phyloP scores from a whole-genome alignment of 2,329 filamentous ascomycete genomes.

The Cladobotryum mycophilum region DNA sequence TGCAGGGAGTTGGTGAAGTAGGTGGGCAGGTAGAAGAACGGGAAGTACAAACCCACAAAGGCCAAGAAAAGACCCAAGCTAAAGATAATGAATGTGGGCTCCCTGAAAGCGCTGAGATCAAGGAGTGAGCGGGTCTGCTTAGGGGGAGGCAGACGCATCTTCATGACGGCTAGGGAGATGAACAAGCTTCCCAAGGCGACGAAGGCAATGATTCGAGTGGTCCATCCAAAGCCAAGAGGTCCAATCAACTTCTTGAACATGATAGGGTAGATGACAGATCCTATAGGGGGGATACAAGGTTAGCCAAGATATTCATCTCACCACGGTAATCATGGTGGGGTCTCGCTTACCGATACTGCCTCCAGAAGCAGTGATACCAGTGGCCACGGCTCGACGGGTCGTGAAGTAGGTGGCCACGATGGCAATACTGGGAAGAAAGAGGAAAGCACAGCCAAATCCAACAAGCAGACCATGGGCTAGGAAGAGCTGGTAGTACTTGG shows the following conservation, averaged over 20 bases:
- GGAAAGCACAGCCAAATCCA: conserved; percentile 36
- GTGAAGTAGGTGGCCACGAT: conserved; percentile 31
- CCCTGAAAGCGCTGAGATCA: conserved; percentile 38
- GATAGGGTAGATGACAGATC: conserved; percentile 28
- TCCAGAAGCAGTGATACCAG: conserved; percentile 37
- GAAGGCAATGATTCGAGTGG: conserved; percentile 25
- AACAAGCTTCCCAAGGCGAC: conserved; percentile 26
- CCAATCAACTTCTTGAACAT: conserved; percentile 28
- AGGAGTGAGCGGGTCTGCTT: conserved; percentile 34
- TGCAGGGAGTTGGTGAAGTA: conserved; percentile 7
- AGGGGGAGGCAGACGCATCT: conserved; percentile 24
- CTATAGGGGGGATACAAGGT: neutral
- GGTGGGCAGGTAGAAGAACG: conserved; percentile 38
- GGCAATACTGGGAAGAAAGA: conserved; percentile 33
- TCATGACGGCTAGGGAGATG: conserved; percentile 34
- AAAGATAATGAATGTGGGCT: conserved; percentile 31
- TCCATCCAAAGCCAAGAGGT: conserved; percentile 28
- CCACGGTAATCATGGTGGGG: no score
- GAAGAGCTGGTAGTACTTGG: conserved; percentile 36
- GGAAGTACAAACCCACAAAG: conserved; percentile 33
- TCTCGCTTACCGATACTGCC: conserved; percentile 28
- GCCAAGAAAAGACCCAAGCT: conserved; percentile 27
- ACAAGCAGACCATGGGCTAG: conserved; percentile 36
- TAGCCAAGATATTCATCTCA: neutral
- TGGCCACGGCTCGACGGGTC: conserved; percentile 32